These are phyloP conservation scores for Talaromyces liani DNA, from an alignment of 495 filamentous ascomycete genomes.

Conservation along the genomic window DNA sequence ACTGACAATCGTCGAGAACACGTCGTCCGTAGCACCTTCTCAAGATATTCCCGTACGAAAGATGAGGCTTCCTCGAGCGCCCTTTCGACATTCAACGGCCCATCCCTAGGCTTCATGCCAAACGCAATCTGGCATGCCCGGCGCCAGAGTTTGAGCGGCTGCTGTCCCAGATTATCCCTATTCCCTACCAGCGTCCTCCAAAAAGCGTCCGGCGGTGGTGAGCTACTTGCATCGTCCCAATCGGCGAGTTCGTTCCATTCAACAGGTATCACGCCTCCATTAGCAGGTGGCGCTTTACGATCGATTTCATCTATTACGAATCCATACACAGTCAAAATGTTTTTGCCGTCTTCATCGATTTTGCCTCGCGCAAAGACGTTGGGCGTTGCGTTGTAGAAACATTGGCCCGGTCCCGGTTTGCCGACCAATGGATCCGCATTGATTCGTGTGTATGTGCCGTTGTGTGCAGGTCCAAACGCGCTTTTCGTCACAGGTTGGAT, in stretches of 20 bases:
- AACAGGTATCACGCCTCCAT: neutral
- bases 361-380: neutral
- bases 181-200: constrained; percentile 8
- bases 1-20: constrained; percentile 3
- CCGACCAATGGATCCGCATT: constrained; percentile 8
- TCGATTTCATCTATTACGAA: neutral
- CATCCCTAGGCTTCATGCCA: constrained; percentile 20
- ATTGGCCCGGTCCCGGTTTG: neutral
- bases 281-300: neutral
- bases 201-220: neutral
- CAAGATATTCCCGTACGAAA: constrained; percentile 11
- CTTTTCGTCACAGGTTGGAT: neutral
- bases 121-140: constrained; percentile 5
- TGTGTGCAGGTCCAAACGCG: constrained; percentile 3
- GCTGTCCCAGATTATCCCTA: neutral
- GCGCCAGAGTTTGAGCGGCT: constrained; percentile 2
- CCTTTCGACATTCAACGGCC: constrained; percentile 35
- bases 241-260: constrained; percentile 4
- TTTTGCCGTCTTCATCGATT: neutral
- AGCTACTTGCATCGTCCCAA: neutral
- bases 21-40: constrained; percentile 5
- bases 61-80: constrained; percentile 29
- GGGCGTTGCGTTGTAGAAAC: constrained; percentile 1
- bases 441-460: constrained; percentile 1
- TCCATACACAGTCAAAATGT: neutral